Conservation (phyloP, 2,329 filamentous ascomycete genomes). For the Fusarium duplospermum region DNA sequence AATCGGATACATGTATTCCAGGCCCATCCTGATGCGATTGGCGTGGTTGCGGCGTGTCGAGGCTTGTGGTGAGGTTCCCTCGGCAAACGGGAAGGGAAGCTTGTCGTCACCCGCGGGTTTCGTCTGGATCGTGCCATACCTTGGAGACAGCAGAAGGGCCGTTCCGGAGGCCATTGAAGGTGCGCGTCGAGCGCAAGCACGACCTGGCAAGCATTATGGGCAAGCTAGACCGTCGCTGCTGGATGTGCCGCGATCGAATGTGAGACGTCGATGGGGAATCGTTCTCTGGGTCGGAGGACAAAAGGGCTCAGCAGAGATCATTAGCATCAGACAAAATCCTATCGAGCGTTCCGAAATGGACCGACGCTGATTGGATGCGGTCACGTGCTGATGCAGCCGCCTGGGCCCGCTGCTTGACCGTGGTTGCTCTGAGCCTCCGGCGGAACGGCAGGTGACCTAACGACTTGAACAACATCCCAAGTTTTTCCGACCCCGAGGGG, state of each 20-base stretch:
- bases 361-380: conserved; percentile 54
- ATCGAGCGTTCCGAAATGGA: conserved; percentile 58
- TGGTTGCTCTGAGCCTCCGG: conserved; percentile 35
- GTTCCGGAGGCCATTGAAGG: conserved; percentile 82
- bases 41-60: conserved; percentile 37
- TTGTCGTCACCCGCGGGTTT: conserved; percentile 26
- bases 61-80: conserved; percentile 48
- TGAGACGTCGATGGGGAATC: conserved; percentile 52
- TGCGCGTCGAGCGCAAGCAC: conserved; percentile 88
- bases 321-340: conserved; percentile 53
- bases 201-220: conserved; percentile 93
- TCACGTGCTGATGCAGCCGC: conserved; percentile 48
- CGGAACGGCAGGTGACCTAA: conserved; percentile 32
- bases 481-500: conserved; percentile 35
- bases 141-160: conserved; percentile 77
- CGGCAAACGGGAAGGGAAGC: conserved; percentile 49
- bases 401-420: neutral
- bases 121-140: conserved; percentile 68
- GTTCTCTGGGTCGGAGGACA: conserved; percentile 53
- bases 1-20: conserved; percentile 36
- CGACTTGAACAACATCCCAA: conserved; percentile 19
- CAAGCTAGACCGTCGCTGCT: conserved; percentile 55
- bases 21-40: conserved; percentile 45
- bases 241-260: conserved; percentile 51
- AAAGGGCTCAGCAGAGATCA: conserved; percentile 55